These are phyloP conservation scores for Meyerozyma sp. DNA, from an alignment of 1,139 yeast species.

Conservation along the genomic window DNA sequence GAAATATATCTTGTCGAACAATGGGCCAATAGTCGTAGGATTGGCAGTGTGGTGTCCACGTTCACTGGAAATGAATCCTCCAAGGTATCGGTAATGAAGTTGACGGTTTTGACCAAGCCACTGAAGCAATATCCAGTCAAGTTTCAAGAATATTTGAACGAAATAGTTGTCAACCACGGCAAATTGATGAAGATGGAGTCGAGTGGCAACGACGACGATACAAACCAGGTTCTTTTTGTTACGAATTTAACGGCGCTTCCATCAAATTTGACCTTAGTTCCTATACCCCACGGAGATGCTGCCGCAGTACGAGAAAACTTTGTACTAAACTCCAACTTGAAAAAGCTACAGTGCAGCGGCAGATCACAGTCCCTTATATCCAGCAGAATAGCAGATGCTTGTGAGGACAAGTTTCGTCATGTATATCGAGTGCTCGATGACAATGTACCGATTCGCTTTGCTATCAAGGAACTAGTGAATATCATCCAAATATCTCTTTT, in stretches of 20 bases:
- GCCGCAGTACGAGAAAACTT: constrained; percentile 51
- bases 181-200: constrained; percentile 32
- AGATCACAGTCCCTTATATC: constrained; percentile 69
- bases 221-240: constrained; percentile 53
- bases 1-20: constrained; percentile 91
- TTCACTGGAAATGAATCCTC: constrained; percentile 79
- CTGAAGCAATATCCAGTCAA: constrained; percentile 52
- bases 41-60: constrained; percentile 67
- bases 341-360: constrained; percentile 79
- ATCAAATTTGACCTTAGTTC: constrained; percentile 64
- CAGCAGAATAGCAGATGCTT: constrained; percentile 63
- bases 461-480: constrained; percentile 70
- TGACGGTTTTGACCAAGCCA: constrained; percentile 54
- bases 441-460: constrained; percentile 53
- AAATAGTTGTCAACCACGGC: constrained; percentile 56
- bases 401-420: constrained; percentile 77
- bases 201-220: constrained; percentile 2
- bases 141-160: constrained; percentile 59
- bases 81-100: constrained; percentile 52
- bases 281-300: constrained; percentile 62
- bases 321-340: constrained; percentile 68
- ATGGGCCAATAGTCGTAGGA: constrained; percentile 75
- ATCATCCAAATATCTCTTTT: constrained; percentile 70
- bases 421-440: constrained; percentile 52
- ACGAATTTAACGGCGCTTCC: constrained; percentile 80